These are phyloP conservation scores for Claviceps pazoutovae DNA, from an alignment of 2,329 filamentous ascomycete genomes.

Conservation along the genomic window DNA sequence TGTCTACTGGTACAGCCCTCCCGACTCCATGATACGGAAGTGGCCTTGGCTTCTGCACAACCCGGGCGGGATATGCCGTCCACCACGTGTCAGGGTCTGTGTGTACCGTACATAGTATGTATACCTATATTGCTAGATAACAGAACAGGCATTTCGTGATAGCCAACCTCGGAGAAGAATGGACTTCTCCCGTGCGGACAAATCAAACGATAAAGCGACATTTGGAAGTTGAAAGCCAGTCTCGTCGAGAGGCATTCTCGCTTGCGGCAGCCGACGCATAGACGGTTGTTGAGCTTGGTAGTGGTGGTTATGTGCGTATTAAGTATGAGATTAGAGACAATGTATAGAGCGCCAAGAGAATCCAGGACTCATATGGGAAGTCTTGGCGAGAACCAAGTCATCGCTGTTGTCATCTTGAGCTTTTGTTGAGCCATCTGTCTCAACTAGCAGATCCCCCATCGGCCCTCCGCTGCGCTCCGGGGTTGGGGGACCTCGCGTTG, in stretches of 20 bases:
- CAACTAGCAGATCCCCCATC: no score
- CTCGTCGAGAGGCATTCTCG: conserved; percentile 3
- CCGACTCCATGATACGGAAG: background rate
- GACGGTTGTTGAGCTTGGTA: background rate
- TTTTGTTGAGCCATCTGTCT: no score
- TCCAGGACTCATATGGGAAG: no score
- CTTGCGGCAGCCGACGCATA: conserved; percentile 7
- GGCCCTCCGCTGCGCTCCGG: no score
- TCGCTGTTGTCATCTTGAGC: no score
- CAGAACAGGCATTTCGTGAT: background rate
- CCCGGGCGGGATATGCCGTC: background rate
- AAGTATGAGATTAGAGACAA: no score
- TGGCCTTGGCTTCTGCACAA: background rate
- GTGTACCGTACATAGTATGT: background rate
- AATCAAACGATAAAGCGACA: background rate
- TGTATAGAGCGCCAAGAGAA: no score
- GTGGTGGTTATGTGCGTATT: no score
- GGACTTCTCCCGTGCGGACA: background rate
- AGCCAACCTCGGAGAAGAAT: background rate
- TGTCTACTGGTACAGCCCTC: background rate
- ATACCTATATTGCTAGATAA: background rate
- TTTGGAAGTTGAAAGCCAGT: background rate
- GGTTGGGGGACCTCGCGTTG: no score
- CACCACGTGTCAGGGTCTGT: background rate
- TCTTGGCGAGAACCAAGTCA: no score